Evolutionary conservation across 768 basidiomycete genomes (phyloP), one percentile per base, ranked within the genome.

Genomic region (Leccinellum rugosiceps): DNA sequence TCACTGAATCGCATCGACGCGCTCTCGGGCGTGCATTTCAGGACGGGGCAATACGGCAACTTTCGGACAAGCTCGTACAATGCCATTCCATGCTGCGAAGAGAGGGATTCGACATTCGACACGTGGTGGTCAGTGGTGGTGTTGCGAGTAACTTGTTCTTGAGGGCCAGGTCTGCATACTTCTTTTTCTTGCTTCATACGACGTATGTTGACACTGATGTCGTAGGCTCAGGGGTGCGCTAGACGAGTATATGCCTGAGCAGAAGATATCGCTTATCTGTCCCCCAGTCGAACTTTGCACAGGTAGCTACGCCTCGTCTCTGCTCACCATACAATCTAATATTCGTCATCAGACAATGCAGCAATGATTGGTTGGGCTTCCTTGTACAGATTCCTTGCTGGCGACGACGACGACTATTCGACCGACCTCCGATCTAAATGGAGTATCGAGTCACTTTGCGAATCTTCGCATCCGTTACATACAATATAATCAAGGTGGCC

Each of bases 321-420:
- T 2, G 9, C 19, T n/a, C 21, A 26, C 28, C 32, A 5, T 52
- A 14, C 41, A 26, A 52, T 38, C 52, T 44, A 23, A 38, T 13
- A 47, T 21, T 35, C 28, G 15, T 34, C 23, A 13, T 21, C 61
- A 95, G 96, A 98, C 65, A 98, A 98, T 70, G 96, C 96, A 1
- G 95, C 84, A 9, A 98, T 98, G 96, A 91, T 98, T 62, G 96
- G 83, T 2, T 96, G 89, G 90, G 90, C 94, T 4, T 87, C 91
- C 0, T 88, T 95, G 81, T 75, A 87, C 63, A 83, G 94, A 13
- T 90, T 97, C 59, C 77, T 88, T 25, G 75, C 74, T 1, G 76
- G 75, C 4, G 84, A 87, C 56, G 73, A 79, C 45, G 88, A 88
- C 63, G 75, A 80, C 8, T 92, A 87, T 60, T 75, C 78, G 23